phyloP scores from a whole-genome alignment of 2,329 filamentous ascomycete genomes.

The Parascedosporium putredinis region DNA sequence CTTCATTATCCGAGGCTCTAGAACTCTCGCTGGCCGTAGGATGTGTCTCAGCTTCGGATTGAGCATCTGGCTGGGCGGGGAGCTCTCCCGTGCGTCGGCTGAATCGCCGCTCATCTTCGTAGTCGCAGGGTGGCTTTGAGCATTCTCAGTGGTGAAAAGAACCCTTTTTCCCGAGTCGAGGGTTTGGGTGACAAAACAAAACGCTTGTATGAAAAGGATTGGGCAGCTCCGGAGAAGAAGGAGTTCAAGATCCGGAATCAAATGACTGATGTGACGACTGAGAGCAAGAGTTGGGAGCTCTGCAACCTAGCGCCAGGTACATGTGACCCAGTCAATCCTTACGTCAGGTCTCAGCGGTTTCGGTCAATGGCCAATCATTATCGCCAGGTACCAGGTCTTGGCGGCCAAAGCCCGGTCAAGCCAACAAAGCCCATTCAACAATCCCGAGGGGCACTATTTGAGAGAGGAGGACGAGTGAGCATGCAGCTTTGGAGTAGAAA shows the following conservation, averaged over 20 bases:
- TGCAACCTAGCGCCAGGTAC: not conserved
- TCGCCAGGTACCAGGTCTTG: not conserved
- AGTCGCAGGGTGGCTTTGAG: not conserved
- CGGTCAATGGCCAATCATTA: slow-evolving; percentile 6
- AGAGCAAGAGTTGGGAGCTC: not conserved
- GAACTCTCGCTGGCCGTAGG: slow-evolving; percentile 7
- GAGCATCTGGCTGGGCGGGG: not conserved
- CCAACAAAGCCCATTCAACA: not conserved
- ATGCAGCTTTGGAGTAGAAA: too few relatives aligned
- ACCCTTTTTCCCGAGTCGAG: not conserved
- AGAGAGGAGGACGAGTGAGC: too few relatives aligned
- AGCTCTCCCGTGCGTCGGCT: not conserved
- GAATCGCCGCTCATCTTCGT: slow-evolving; percentile 6
- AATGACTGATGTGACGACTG: not conserved
- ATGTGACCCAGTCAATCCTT: slow-evolving; percentile 3
- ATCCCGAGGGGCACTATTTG: too few relatives aligned
- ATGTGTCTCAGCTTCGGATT: slow-evolving; percentile 9
- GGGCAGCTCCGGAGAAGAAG: too few relatives aligned
- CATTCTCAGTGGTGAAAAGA: slow-evolving; percentile 2
- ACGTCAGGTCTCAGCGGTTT: slow-evolving; percentile 1
- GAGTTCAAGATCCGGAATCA: not conserved
- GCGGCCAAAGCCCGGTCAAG: not conserved
- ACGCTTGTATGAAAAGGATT: too few relatives aligned
- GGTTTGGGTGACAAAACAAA: too few relatives aligned
- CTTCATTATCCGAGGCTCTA: slow-evolving; percentile 8